These are phyloP conservation scores for Hypoxylon sp. DNA, from an alignment of 2,329 filamentous ascomycete species.

Conservation along the genomic window DNA sequence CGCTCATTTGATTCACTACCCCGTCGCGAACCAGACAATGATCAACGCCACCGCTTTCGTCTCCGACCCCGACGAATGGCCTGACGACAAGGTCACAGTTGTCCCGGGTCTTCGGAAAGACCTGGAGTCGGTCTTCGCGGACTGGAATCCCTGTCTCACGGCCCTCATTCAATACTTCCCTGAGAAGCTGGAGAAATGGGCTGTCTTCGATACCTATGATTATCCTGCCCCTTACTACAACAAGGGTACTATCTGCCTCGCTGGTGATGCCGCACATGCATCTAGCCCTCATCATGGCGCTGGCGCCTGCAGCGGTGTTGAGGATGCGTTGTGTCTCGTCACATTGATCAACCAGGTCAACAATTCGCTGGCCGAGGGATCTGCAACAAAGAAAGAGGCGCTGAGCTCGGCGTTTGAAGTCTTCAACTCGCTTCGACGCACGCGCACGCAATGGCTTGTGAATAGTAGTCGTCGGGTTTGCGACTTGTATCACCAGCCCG, in stretches of 20 bases:
- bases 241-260: constrained; percentile 32
- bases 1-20: constrained; percentile 38
- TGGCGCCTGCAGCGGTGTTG: constrained; percentile 46
- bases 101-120: constrained; percentile 30
- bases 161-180: constrained; percentile 34
- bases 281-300: constrained; percentile 39
- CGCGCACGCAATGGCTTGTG: constrained; percentile 38
- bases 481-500: constrained; percentile 34
- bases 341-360: constrained; percentile 53
- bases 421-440: constrained; percentile 31
- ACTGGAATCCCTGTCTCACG: constrained; percentile 34
- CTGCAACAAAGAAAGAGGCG: constrained; percentile 21
- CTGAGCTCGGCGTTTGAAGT: constrained; percentile 30
- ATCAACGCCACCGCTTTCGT: constrained; percentile 39
- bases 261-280: constrained; percentile 41
- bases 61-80: constrained; percentile 35
- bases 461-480: constrained; percentile 39
- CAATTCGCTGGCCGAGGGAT: constrained; percentile 1
- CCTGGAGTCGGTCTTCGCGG: constrained; percentile 27
- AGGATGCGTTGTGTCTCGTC: constrained; percentile 53
- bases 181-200: constrained; percentile 39
- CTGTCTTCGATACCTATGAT: constrained; percentile 40
- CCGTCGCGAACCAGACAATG: constrained; percentile 38
- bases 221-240: constrained; percentile 34
- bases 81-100: constrained; percentile 30